These are phyloP conservation scores for Gastrodia elata DNA, from an alignment of 106 monocot genomes.

Conservation along the genomic window DNA sequence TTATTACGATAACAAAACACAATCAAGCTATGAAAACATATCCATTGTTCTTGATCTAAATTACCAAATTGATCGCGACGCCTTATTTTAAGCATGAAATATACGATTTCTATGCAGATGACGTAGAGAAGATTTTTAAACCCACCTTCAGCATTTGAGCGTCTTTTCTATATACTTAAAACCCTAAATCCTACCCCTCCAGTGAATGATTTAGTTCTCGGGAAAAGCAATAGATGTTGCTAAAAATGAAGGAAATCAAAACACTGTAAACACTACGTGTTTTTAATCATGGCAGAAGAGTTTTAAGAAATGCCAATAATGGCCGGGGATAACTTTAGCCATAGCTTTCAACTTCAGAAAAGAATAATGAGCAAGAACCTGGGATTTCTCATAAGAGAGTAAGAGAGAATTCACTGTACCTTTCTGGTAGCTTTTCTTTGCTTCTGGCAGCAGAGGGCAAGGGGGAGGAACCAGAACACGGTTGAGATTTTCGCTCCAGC, in stretches of 20 bases:
- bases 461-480: background rate
- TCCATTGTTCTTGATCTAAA: background rate
- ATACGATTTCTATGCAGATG: background rate
- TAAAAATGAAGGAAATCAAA: background rate
- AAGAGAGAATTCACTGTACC: slow-evolving; percentile 17
- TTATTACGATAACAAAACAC: background rate
- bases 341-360: background rate
- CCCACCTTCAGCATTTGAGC: background rate
- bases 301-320: background rate
- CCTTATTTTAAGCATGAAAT: background rate
- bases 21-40: too few relatives aligned
- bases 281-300: background rate
- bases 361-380: background rate
- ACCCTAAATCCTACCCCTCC: background rate
- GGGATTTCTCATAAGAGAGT: background rate
- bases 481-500: background rate
- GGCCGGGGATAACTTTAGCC: background rate
- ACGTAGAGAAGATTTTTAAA: background rate
- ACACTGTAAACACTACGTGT: background rate
- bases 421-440: slow-evolving; percentile 37
- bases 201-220: background rate
- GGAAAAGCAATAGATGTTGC: background rate
- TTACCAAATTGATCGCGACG: background rate
- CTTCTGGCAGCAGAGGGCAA: slow-evolving; percentile 9
- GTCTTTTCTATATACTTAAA: background rate